Evolutionary conservation across 2,329 filamentous ascomycete genomes (phyloP).

Genomic region (Diaporthe citriasiana): DNA sequence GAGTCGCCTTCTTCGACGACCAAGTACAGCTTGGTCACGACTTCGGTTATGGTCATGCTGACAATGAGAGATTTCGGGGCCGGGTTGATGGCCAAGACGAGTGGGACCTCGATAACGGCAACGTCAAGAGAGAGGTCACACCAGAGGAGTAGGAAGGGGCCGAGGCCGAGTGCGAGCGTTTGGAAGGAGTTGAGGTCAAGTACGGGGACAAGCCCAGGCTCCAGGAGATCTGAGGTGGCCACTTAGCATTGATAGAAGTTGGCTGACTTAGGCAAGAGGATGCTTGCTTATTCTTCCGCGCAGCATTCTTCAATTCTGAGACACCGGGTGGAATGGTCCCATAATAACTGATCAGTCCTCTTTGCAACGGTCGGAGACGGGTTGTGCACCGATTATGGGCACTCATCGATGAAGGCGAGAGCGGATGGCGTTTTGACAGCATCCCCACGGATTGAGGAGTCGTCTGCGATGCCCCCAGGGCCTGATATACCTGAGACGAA

Average conservation of each 20-base stretch:
- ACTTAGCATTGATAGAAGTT: neutral
- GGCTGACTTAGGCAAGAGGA: neutral
- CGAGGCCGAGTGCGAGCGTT: neutral
- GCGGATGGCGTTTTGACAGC: neutral
- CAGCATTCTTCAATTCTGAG: neutral
- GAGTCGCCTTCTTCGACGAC: neutral
- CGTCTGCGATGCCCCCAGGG: neutral
- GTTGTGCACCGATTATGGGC: too few species aligned
- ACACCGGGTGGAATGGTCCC: neutral
- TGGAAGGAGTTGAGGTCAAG: neutral
- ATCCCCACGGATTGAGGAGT: too few species aligned
- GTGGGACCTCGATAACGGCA: neutral
- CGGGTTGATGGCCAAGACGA: neutral
- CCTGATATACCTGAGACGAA: neutral
- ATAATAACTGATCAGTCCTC: too few species aligned
- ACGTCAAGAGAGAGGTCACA: neutral
- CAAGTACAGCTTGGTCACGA: neutral
- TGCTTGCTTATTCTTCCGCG: neutral
- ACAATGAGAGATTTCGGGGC: neutral
- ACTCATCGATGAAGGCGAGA: neutral
- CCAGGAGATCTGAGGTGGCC: slow-evolving; percentile 2
- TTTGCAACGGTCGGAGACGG: neutral
- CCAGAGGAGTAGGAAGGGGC: too few species aligned
- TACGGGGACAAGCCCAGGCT: slow-evolving; percentile 2
- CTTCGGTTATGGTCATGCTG: neutral